These are phyloP conservation scores for Pseudopithomyces chartarum DNA, from an alignment of 2,329 filamentous ascomycete species.

Conservation along the genomic window DNA sequence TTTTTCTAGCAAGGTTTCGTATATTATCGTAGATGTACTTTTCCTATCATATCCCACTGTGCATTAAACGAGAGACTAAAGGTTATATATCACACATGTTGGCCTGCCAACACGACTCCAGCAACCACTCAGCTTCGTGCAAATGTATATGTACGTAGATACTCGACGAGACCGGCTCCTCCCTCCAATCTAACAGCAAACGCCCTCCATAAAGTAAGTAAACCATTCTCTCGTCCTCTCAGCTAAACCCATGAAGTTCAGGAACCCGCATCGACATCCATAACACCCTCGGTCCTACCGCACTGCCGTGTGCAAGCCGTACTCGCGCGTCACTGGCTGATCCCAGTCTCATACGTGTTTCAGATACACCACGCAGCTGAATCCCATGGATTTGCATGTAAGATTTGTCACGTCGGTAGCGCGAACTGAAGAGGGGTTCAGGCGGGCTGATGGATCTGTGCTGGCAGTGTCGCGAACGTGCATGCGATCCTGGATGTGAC, in stretches of 20 bases:
- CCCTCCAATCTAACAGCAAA: neutral
- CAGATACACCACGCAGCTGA: neutral
- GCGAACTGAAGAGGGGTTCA: neutral
- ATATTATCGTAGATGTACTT: neutral
- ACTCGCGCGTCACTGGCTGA: neutral
- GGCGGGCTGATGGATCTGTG: slow-evolving; percentile 3
- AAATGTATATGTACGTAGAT: neutral
- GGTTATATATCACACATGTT: neutral
- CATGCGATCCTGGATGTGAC: neutral
- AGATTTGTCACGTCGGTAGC: neutral
- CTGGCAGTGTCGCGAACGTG: neutral
- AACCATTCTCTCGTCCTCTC: no score
- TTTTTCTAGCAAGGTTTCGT: no score
- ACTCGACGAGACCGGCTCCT: neutral
- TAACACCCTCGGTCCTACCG: no score
- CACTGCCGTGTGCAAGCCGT: neutral
- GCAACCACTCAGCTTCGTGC: neutral
- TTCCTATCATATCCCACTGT: no score
- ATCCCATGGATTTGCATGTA: slow-evolving; percentile 3
- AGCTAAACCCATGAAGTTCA: neutral
- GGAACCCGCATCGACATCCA: neutral
- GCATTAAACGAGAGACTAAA: neutral
- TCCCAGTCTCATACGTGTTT: slow-evolving; percentile 9
- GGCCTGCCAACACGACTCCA: slow-evolving; percentile 3
- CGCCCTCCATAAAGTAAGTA: no score